A percentile compares a stretch with the other conserved stretches of the same genome.
Evolutionary conservation across 805 yeast genomes (phyloP).

Genomic region (Metschnikowia henanensis): DNA sequence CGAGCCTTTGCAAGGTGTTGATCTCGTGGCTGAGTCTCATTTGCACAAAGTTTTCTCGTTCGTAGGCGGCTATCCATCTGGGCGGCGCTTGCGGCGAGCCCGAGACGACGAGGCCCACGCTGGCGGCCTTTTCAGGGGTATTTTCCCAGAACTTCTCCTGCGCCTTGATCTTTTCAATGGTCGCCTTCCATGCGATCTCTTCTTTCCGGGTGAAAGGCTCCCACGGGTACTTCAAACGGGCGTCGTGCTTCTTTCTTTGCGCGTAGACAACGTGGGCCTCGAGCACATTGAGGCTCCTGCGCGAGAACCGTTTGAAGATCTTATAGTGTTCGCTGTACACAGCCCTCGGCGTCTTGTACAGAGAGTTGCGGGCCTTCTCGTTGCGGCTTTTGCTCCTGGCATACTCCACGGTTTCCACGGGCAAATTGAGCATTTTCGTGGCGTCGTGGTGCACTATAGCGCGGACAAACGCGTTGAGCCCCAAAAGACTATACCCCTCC

Average conservation of each 20-base stretch:
- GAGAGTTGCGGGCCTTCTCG: neutral
- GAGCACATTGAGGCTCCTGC: conserved; percentile 7
- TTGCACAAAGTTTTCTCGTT: conserved; percentile 5
- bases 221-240: conserved; percentile 11
- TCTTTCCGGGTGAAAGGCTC: conserved; percentile 8
- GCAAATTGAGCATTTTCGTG: conserved; percentile 8
- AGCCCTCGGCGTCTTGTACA: conserved; percentile 4
- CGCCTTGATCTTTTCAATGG: neutral
- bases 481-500: conserved; percentile 2
- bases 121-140: neutral
- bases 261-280: conserved; percentile 15
- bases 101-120: conserved; percentile 2
- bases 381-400: neutral
- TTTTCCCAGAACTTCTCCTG: conserved; percentile 8
- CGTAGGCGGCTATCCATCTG: conserved; percentile 7
- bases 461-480: conserved; percentile 9
- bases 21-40: conserved; percentile 12
- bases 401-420: conserved; percentile 5
- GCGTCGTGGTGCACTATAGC: conserved; percentile 18
- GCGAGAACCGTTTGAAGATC: conserved; percentile 16
- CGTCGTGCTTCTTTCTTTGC: neutral
- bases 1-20: conserved; percentile 9
- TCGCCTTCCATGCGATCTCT: conserved; percentile 5
- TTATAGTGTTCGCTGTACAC: conserved; percentile 15
- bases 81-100: conserved; percentile 2